Conservation (phyloP, 768 basidiomycete genomes). For the Boletales sp. region DNA sequence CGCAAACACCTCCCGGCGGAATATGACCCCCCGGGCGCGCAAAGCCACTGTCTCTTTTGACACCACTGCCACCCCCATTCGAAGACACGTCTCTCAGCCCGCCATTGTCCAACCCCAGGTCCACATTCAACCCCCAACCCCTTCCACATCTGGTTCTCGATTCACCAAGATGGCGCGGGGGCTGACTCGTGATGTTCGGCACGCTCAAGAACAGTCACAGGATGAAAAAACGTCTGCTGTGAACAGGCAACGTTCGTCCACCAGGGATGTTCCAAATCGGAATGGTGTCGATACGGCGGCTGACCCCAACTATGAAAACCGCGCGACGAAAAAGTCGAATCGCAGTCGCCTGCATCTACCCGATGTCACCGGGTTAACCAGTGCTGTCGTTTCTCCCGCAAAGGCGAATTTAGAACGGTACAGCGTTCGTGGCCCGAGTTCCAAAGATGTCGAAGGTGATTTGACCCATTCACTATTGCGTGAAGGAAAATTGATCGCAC, state of each 20-base stretch:
- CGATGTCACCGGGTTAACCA: slow-evolving; percentile 82
- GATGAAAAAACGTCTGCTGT: slow-evolving; percentile 4
- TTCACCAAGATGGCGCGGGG: slow-evolving; percentile 60
- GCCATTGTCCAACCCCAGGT: slow-evolving; percentile 44
- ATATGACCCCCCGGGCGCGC: slow-evolving; percentile 33
- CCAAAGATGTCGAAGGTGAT: slow-evolving; percentile 64
- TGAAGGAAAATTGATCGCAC: not conserved
- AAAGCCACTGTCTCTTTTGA: slow-evolving; percentile 29
- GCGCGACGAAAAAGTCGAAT: slow-evolving; percentile 20
- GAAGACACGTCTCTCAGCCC: slow-evolving; percentile 22
- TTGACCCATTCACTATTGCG: slow-evolving; percentile 5
- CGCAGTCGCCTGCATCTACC: slow-evolving; percentile 57
- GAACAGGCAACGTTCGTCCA: slow-evolving; percentile 1
- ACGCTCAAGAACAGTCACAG: slow-evolving; percentile 30
- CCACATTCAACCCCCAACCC: slow-evolving; percentile 57
- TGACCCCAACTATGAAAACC: slow-evolving; percentile 8
- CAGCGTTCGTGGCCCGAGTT: slow-evolving; percentile 43
- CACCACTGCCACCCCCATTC: slow-evolving; percentile 22
- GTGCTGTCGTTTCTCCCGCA: slow-evolving; percentile 71
- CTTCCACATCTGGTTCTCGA: slow-evolving; percentile 50
- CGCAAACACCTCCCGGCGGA: slow-evolving; percentile 14
- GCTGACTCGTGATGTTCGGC: slow-evolving; percentile 51
- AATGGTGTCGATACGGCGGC: slow-evolving; percentile 9
- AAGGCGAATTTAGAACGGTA: slow-evolving; percentile 52
- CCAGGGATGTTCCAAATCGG: slow-evolving; percentile 29